A percentile compares a stretch with the other conserved stretches of the same genome.
These are phyloP conservation scores for Neonectria neomacrospora DNA, from an alignment of 2,329 filamentous ascomycete genomes.

Conservation along the genomic window DNA sequence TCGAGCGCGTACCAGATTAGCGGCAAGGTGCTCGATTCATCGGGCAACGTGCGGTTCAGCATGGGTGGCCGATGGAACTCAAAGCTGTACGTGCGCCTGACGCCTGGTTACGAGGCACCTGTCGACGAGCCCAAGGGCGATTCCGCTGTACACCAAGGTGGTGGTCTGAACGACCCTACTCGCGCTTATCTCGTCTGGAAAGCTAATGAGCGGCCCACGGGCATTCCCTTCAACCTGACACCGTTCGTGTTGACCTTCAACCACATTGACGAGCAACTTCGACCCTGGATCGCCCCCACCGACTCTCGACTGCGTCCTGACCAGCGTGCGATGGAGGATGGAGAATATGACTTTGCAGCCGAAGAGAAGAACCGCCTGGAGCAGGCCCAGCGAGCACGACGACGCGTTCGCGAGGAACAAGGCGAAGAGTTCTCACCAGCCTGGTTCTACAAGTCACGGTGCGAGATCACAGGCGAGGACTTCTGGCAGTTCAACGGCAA, in stretches of 20 bases:
- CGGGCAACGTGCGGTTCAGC: slow-evolving; percentile 86
- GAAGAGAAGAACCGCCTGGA: slow-evolving; percentile 95
- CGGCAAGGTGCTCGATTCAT: slow-evolving; percentile 83
- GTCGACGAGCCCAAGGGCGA: slow-evolving; percentile 66
- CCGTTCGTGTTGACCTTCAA: slow-evolving; percentile 97
- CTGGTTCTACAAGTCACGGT: slow-evolving; percentile 83
- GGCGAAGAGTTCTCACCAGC: slow-evolving; percentile 86
- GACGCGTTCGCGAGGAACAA: slow-evolving; percentile 76
- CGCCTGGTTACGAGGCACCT: slow-evolving; percentile 86
- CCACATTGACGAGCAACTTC: slow-evolving; percentile 85
- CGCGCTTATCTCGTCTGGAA: slow-evolving; percentile 95
- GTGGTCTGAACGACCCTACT: slow-evolving; percentile 71
- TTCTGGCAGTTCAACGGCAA: slow-evolving; percentile 91
- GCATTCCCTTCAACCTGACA: slow-evolving; percentile 96
- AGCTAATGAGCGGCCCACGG: slow-evolving; percentile 80
- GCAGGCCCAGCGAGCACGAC: slow-evolving; percentile 84
- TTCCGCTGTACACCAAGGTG: slow-evolving; percentile 57
- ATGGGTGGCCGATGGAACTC: slow-evolving; percentile 98
- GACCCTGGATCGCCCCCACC: slow-evolving; percentile 83
- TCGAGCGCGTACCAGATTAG: slow-evolving; percentile 89
- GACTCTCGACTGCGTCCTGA: slow-evolving; percentile 94
- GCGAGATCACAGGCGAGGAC: slow-evolving; percentile 84
- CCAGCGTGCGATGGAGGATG: slow-evolving; percentile 98
- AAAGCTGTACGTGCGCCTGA: slow-evolving; percentile 92
- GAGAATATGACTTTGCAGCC: slow-evolving; percentile 93